Evolutionary conservation across 2,329 filamentous ascomycete genomes (phyloP).

Genomic region (Fusarium tjaetaba): DNA sequence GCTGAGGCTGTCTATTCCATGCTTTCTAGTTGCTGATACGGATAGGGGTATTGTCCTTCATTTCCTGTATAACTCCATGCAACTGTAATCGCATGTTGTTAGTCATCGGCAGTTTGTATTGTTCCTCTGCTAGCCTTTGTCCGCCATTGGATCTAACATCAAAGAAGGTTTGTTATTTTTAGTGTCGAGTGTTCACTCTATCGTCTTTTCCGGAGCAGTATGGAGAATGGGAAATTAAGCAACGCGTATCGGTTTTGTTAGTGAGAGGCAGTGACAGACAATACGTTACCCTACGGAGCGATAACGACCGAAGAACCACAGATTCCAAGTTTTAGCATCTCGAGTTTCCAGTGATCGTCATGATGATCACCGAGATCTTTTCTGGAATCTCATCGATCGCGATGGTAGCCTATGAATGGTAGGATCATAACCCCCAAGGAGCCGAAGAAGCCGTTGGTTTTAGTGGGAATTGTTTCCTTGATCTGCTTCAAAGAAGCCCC

Average conservation of each 20-base stretch:
- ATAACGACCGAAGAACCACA: background rate
- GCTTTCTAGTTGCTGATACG: background rate
- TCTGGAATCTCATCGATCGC: slow-evolving; percentile 23
- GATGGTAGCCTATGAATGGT: background rate
- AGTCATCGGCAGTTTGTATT: background rate
- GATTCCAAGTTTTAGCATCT: slow-evolving; percentile 1
- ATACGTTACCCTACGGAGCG: background rate
- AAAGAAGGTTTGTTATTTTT: slow-evolving; percentile 22
- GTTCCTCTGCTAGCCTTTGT: background rate
- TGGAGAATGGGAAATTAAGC: slow-evolving; percentile 10
- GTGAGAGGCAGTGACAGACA: background rate
- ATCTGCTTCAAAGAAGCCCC: background rate
- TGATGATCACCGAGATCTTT: background rate
- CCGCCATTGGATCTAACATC: background rate
- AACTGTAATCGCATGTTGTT: slow-evolving; percentile 1
- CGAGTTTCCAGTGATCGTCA: slow-evolving; percentile 3
- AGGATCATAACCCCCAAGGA: background rate
- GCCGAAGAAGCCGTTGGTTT: background rate
- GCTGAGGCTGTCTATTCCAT: background rate
- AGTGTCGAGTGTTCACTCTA: background rate
- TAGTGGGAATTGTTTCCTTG: slow-evolving; percentile 1
- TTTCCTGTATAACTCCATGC: background rate
- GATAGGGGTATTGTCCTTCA: slow-evolving; percentile 5
- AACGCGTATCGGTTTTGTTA: background rate
- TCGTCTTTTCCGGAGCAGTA: background rate